These are phyloP conservation scores for Zygotorulaspora florentina DNA, from an alignment of 805 yeast genomes.

Conservation along the genomic window DNA sequence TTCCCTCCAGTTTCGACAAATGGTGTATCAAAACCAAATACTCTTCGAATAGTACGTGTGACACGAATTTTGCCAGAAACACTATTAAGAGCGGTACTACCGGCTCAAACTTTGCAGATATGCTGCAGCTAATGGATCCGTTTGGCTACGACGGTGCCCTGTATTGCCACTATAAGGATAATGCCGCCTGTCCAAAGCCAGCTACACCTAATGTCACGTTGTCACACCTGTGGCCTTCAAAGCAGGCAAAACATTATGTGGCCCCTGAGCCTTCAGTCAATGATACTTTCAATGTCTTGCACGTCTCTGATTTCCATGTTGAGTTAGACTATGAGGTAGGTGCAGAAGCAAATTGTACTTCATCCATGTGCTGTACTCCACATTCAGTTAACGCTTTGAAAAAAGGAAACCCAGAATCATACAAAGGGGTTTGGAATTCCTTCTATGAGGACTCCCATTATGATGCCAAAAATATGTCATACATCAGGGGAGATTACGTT, in stretches of 20 bases:
- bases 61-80: constrained; percentile 35
- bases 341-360: constrained; percentile 54
- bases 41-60: constrained; percentile 28
- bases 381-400: constrained; percentile 40
- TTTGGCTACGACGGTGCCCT: constrained; percentile 53
- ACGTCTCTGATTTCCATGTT: constrained; percentile 62
- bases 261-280: constrained; percentile 43
- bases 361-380: constrained; percentile 57
- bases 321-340: constrained; percentile 53
- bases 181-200: constrained; percentile 51
- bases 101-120: constrained; percentile 48
- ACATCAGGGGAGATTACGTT: constrained; percentile 29
- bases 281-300: constrained; percentile 55
- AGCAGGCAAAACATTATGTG: constrained; percentile 41
- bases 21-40: constrained; percentile 42
- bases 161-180: constrained; percentile 52
- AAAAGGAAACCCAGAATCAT: constrained; percentile 28
- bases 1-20: constrained; percentile 38
- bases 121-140: constrained; percentile 50
- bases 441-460: constrained; percentile 33
- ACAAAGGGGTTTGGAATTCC: constrained; percentile 22
- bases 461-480: constrained; percentile 26
- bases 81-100: constrained; percentile 37
- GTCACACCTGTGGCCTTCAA: constrained; percentile 43
- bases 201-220: constrained; percentile 46